Evolutionary conservation across 768 basidiomycete species (phyloP), one percentile per base, ranked within the genome.

Genomic region (Kwoniella bestiolae): DNA sequence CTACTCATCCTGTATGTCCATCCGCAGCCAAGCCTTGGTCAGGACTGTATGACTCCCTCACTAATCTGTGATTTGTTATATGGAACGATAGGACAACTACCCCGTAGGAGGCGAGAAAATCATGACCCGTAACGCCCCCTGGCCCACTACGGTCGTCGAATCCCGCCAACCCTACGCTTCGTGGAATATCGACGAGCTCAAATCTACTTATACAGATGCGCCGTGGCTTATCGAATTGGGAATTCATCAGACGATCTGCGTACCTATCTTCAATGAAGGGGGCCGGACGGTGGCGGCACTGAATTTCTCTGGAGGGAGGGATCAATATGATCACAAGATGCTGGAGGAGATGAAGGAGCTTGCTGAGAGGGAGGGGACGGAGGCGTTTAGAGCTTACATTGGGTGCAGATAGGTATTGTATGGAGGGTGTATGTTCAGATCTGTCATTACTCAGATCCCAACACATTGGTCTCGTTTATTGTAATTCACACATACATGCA

Each of bases 31-130:
- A 3, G 50, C 3, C 9, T 28, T 14, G 16, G 14, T 28, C 50
- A 12, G 23, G 14, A 31, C 29, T 52, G 25, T n/a, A n/a, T n/a
- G n/a, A n/a, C n/a, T n/a, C n/a, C n/a, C n/a, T n/a, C n/a, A n/a
- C n/a, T n/a, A n/a, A n/a, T n/a, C n/a, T n/a, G n/a, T n/a, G n/a
- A 52, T 52, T 4, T 52, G 28, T 26, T 52, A 3, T 52, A n/a
- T 14, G 25, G 11, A 11, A 51, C 25, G 16, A 28, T 51, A 55
- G 52, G 23, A 55, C 32, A 21, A 55, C 23, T 55, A 55, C 21
- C 52, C 52, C 3, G 52, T 55, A 21, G 32, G 32, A 34, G 52
- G 52, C 21, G 52, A 55, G 11, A 55, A 55, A 21, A 35, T 38
- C 3, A 55, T 55, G 52, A 32, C 52, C 11, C 29, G 31, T 32